Evolutionary conservation across 1,139 yeast genomes (phyloP).

Genomic region (Yamadazyma pseudoaaseri): DNA sequence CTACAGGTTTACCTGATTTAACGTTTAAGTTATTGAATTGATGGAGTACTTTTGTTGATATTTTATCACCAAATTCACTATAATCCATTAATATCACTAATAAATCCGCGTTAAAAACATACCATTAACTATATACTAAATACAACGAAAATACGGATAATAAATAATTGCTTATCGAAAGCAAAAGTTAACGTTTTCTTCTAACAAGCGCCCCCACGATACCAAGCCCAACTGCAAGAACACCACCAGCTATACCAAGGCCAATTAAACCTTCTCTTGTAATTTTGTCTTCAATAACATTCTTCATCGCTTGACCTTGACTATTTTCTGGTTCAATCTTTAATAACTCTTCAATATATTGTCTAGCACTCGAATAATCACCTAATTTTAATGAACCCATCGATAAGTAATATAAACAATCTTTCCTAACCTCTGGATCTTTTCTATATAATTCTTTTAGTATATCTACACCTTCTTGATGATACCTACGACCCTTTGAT

Average conservation of each 20-base stretch:
- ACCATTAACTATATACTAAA: not conserved
- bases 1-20: conserved; percentile 14
- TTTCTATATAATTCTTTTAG: conserved; percentile 73
- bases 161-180: too few relatives aligned
- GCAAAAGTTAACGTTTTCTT: conserved; percentile 23
- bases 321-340: conserved; percentile 78
- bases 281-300: conserved; percentile 78
- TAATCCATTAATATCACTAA: not conserved
- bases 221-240: conserved; percentile 80
- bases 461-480: conserved; percentile 74
- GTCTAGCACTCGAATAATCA: conserved; percentile 80
- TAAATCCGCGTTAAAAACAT: conserved; percentile 1
- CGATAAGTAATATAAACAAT: conserved; percentile 83
- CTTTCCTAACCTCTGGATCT: conserved; percentile 82
- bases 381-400: conserved; percentile 88
- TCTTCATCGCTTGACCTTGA: conserved; percentile 72
- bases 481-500: conserved; percentile 58
- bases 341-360: conserved; percentile 77
- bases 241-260: conserved; percentile 81
- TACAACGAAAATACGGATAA: not conserved
- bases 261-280: conserved; percentile 89
- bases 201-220: conserved; percentile 56
- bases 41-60: conserved; percentile 10
- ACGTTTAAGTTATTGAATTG: conserved; percentile 8
- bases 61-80: conserved; percentile 8